Percentiles rank a stretch among this genome's conserved stretches.
Conservation (phyloP, 177 flowering plant genomes). For the Vitis hybrid region DNA sequence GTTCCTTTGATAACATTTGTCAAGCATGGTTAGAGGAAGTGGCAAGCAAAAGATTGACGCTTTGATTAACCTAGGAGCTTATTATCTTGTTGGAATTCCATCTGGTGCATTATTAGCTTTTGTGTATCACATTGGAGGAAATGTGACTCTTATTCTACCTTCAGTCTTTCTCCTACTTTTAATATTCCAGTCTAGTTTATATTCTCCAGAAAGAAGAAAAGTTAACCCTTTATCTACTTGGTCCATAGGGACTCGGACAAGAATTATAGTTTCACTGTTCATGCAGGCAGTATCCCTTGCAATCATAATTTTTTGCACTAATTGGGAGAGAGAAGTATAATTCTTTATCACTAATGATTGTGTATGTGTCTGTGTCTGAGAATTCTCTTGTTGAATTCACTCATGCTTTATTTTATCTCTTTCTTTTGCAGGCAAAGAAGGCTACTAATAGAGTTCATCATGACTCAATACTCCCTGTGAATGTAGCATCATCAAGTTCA, state of each 20-base stretch:
- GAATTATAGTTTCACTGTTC: conserved; percentile 18
- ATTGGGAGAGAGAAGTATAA: conserved; percentile 31
- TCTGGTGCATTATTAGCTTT: conserved; percentile 18
- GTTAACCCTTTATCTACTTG: neutral
- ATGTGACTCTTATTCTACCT: conserved; percentile 8
- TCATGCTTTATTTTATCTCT: neutral
- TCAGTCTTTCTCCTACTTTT: neutral
- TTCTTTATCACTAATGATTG: neutral
- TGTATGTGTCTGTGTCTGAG: neutral
- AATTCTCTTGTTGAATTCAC: neutral
- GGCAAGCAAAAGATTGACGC: conserved; percentile 23
- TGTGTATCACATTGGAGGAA: conserved; percentile 24
- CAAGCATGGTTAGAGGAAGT: conserved; percentile 17
- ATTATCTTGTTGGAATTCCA: conserved; percentile 17
- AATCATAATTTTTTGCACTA: neutral
- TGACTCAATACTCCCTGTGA: too few species aligned
- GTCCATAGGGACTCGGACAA: conserved; percentile 8
- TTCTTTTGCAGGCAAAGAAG: conserved; percentile 21
- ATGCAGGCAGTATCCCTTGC: conserved; percentile 22
- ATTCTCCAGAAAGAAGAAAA: neutral
- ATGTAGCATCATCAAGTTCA: too few species aligned
- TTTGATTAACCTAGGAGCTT: conserved; percentile 15
- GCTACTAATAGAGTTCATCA: conserved; percentile 11
- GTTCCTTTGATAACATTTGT: neutral
- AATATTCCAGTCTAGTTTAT: neutral